Conservation (phyloP, 2,329 filamentous ascomycete species). For the Pseudogymnoascus verrucosus region DNA sequence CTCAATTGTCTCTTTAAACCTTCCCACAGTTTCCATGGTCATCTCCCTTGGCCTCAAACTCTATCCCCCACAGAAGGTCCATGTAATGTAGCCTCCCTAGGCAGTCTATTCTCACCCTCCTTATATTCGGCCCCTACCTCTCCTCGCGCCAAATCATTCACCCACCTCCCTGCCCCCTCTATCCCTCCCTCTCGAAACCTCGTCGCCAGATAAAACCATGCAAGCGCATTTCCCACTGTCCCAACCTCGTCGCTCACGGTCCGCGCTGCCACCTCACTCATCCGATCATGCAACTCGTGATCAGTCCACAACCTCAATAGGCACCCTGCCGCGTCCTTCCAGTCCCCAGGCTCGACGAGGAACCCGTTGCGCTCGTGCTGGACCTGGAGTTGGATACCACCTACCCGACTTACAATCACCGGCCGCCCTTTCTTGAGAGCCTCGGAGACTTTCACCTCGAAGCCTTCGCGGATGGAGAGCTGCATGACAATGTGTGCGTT, state of each 20-base stretch:
- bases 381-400: slow-evolving; percentile 76
- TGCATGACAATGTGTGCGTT: slow-evolving; percentile 68
- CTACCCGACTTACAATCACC: slow-evolving; percentile 65
- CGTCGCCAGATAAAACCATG: slow-evolving; percentile 70
- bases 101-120: slow-evolving; percentile 53
- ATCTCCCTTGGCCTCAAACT: not conserved
- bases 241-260: slow-evolving; percentile 75
- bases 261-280: slow-evolving; percentile 54
- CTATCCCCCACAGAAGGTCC: not conserved
- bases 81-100: slow-evolving; percentile 23
- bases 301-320: slow-evolving; percentile 60
- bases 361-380: slow-evolving; percentile 64
- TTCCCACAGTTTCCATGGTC: not conserved
- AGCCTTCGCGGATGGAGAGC: slow-evolving; percentile 73
- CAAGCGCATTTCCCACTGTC: slow-evolving; percentile 69
- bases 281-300: slow-evolving; percentile 53
- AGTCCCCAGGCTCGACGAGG: slow-evolving; percentile 64
- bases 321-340: slow-evolving; percentile 58
- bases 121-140: slow-evolving; percentile 52
- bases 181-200: slow-evolving; percentile 49
- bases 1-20: not conserved
- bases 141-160: slow-evolving; percentile 65
- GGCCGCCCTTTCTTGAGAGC: slow-evolving; percentile 73
- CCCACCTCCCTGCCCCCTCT: slow-evolving; percentile 53
- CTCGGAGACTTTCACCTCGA: slow-evolving; percentile 81